Evolutionary conservation across 108 stramenopile genomes (phyloP).

Genomic region (Skeletonema costatum): DNA sequence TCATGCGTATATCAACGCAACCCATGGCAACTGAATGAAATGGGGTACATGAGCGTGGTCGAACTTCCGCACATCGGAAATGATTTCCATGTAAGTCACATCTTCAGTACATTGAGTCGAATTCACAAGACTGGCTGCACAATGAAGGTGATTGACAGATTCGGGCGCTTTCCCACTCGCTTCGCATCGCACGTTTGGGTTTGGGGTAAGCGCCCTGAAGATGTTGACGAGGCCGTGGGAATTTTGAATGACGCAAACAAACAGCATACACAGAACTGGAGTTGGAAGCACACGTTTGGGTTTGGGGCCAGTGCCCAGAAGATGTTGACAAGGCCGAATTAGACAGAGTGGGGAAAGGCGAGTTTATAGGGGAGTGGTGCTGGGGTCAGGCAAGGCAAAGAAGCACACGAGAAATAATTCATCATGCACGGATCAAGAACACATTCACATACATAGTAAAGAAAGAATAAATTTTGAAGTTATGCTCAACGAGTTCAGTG

Average conservation of each 20-base stretch:
- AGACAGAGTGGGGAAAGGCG: too few species aligned
- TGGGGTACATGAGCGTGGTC: conserved; percentile 13
- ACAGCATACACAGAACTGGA: neutral
- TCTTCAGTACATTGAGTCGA: neutral
- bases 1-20: conserved; percentile 20
- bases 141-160: neutral
- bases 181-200: too few species aligned
- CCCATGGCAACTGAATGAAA: conserved; percentile 6
- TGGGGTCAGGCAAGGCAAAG: too few species aligned
- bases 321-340: neutral
- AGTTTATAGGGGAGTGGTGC: too few species aligned
- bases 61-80: conserved; percentile 8
- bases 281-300: conserved; percentile 8
- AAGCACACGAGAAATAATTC: too few species aligned
- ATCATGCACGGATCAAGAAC: too few species aligned
- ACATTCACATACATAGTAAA: too few species aligned
- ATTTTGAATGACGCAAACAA: neutral
- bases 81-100: neutral
- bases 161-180: neutral
- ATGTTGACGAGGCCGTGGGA: too few species aligned
- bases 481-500: too few species aligned
- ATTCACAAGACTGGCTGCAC: neutral
- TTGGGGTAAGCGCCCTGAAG: too few species aligned
- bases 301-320: neutral
- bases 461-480: too few species aligned